Conservation (phyloP, 1,139 yeast species). For the Kodamaea fungicola region DNA sequence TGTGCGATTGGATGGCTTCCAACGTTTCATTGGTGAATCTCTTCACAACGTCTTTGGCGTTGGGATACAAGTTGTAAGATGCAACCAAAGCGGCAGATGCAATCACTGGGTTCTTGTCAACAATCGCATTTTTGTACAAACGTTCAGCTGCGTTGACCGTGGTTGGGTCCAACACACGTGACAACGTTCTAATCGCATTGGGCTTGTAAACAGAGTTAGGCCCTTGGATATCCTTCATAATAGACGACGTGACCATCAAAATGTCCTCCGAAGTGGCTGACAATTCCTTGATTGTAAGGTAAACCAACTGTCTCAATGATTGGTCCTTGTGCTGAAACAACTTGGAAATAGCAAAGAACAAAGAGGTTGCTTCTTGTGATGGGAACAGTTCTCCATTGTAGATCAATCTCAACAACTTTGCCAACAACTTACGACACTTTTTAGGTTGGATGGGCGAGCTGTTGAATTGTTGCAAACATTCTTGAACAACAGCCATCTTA, state of each 20-base stretch:
- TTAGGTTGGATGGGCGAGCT: constrained; percentile 87
- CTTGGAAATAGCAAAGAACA: constrained; percentile 91
- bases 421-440: constrained; percentile 76
- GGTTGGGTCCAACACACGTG: constrained; percentile 85
- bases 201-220: constrained; percentile 87
- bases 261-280: constrained; percentile 84
- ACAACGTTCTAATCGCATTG: constrained; percentile 88
- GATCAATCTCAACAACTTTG: constrained; percentile 67
- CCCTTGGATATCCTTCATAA: constrained; percentile 95
- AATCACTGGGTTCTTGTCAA: constrained; percentile 82
- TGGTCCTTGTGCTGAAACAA: constrained; percentile 91
- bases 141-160: constrained; percentile 95
- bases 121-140: constrained; percentile 86
- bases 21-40: constrained; percentile 93
- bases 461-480: constrained; percentile 89
- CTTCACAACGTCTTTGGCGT: constrained; percentile 87
- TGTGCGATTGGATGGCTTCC: constrained; percentile 74
- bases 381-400: constrained; percentile 88
- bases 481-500: constrained; percentile 96
- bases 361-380: constrained; percentile 82
- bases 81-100: constrained; percentile 92
- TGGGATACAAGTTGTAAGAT: constrained; percentile 84
- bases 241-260: constrained; percentile 95
- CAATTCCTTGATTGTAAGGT: constrained; percentile 89
- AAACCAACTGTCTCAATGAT: constrained; percentile 88